Evolutionary conservation across 257 asterid species (phyloP), one percentile per base, ranked within the genome.

Genomic region (Craterostigma plantagineum): DNA sequence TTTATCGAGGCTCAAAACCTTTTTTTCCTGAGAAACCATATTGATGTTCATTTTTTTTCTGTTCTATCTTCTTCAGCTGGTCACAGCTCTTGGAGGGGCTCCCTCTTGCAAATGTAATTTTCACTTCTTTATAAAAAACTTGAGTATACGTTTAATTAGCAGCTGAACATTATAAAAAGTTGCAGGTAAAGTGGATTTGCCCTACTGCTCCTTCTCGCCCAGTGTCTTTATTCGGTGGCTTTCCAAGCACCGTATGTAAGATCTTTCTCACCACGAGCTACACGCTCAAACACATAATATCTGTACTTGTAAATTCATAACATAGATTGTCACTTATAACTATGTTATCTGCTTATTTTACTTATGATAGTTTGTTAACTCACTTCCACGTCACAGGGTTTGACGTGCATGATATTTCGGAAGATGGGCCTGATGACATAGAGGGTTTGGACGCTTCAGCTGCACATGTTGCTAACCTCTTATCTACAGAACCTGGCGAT

Each of bases 381-480:
- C 30, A 16, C 18, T 6, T 46, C 16, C 40, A 3, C 4, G 2
- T 2, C 6, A 9, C 52, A 85, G 96, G 96, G 96, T 77, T 77
- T 67, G 96, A 85, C 54, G 86, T 77, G 49, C 72, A 12, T 63
- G 96, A 72, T 34, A 82, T 85, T 53, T 81, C 94, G 44, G 96
- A 85, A 66, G 59, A 72, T 65, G 72, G 69, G 16, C 62, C 8
- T 52, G 93, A 83, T 54, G 95, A 83, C 50, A 9, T 65, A 9
- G 86, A 77, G 56, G 94, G 94, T 54, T 58, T 85, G 82, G 94
- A 81, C 52, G 82, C 85, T 46, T 64, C 96, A 42, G 91, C 96
- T 33, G 58, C 92, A 46, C 71, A 85, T 75, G 81, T 85, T 64
- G 90, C 96, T 7, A 77, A 87, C 76, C 71, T 85, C 57, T 54